phyloP scores from a whole-genome alignment of 2,329 filamentous ascomycete genomes.

The Sarocladium oryzae region DNA sequence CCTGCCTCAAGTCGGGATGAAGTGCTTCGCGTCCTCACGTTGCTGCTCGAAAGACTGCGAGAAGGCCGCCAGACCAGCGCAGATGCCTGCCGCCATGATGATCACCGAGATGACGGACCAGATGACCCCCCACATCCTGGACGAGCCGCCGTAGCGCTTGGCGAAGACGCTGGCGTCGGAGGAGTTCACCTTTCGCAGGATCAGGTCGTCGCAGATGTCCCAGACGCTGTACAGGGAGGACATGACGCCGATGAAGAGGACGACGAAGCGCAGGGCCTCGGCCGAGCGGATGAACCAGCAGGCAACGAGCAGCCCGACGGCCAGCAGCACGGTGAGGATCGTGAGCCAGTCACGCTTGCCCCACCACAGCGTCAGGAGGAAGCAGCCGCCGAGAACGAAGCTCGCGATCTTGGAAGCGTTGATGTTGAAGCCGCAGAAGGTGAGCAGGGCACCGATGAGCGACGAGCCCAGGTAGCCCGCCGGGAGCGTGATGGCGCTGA shows the following conservation, averaged over 20 bases:
- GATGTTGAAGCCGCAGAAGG: slow-evolving; percentile 76
- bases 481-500: slow-evolving; percentile 63
- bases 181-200: slow-evolving; percentile 71
- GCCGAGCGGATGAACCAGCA: slow-evolving; percentile 79
- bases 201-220: slow-evolving; percentile 81
- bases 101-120: slow-evolving; percentile 67
- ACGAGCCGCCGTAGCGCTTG: slow-evolving; percentile 69
- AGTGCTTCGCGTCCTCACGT: slow-evolving; percentile 59
- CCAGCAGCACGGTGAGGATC: slow-evolving; percentile 61
- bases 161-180: slow-evolving; percentile 77
- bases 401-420: slow-evolving; percentile 75
- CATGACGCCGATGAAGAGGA: slow-evolving; percentile 79
- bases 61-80: slow-evolving; percentile 73
- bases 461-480: slow-evolving; percentile 74
- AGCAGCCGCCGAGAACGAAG: slow-evolving; percentile 65
- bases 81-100: slow-evolving; percentile 67
- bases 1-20: slow-evolving; percentile 43
- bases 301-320: slow-evolving; percentile 63
- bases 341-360: slow-evolving; percentile 73
- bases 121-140: slow-evolving; percentile 73
- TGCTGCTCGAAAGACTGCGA: slow-evolving; percentile 64
- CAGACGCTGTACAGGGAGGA: slow-evolving; percentile 73
- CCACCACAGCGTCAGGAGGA: slow-evolving; percentile 78
- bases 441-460: slow-evolving; percentile 69
- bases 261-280: slow-evolving; percentile 65